Conservation (phyloP, 495 filamentous ascomycete species). For the Sabuloglossum arenarium region DNA sequence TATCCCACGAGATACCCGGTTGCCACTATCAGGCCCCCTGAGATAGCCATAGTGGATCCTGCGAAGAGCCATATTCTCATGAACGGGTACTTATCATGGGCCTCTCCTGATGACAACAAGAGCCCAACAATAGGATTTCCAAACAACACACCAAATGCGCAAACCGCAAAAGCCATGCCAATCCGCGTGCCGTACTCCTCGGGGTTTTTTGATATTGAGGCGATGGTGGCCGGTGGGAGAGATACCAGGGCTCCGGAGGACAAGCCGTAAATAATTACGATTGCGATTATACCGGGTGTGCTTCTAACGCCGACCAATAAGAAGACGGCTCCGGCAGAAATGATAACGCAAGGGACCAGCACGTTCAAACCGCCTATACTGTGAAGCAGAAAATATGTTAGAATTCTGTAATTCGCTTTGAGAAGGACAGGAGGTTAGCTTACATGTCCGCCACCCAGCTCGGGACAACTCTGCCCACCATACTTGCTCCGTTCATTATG, state of each 20-base stretch:
- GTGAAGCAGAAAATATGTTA: not conserved
- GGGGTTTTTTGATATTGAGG: not conserved
- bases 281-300: not conserved
- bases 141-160: not conserved
- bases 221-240: slow-evolving; percentile 2
- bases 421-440: not conserved
- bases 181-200: slow-evolving; percentile 2
- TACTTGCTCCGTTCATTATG: slow-evolving; percentile 2
- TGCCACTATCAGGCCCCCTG: not conserved
- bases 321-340: not conserved
- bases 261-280: slow-evolving; percentile 4
- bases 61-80: not conserved
- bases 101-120: not conserved
- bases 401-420: not conserved
- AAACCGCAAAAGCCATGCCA: slow-evolving; percentile 2
- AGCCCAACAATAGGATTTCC: not conserved
- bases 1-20: not conserved
- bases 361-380: not conserved
- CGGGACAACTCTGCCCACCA: slow-evolving; percentile 3
- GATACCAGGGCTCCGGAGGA: not conserved
- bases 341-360: not conserved
- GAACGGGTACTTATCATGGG: not conserved
- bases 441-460: slow-evolving; percentile 3
- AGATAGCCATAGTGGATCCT: not conserved
- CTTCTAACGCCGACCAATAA: not conserved